A percentile compares a stretch with the other conserved stretches of the same genome.
Conservation (phyloP, 2,329 filamentous ascomycete species). For the Fusarium bulbicola region DNA sequence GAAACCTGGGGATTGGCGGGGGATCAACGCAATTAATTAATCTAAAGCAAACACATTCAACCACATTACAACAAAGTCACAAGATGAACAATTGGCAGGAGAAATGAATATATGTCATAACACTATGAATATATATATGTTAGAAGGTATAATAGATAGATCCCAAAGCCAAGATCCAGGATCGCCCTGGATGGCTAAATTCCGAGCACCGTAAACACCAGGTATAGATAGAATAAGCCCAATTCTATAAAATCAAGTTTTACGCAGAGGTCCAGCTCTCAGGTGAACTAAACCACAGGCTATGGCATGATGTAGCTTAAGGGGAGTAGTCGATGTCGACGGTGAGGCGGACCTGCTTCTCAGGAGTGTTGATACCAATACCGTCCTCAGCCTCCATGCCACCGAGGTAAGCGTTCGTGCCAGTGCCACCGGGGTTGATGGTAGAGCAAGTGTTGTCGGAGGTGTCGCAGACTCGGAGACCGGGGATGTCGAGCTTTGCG, state of each 20-base stretch:
- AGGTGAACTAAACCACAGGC: background rate
- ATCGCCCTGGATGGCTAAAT: constrained; percentile 22
- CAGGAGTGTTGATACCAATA: constrained; percentile 51
- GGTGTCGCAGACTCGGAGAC: constrained; percentile 50
- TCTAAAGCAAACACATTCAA: background rate
- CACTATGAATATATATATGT: constrained; percentile 31
- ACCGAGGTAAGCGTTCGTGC: constrained; percentile 50
- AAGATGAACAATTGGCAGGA: background rate
- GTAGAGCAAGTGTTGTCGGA: constrained; percentile 52
- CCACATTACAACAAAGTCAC: background rate
- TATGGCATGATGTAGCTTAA: background rate
- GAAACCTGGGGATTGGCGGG: background rate
- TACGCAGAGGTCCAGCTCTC: background rate
- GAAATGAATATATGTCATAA: constrained; percentile 40
- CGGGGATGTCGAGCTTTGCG: constrained; percentile 42
- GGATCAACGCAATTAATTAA: background rate
- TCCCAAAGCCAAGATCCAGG: constrained; percentile 35
- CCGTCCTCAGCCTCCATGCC: constrained; percentile 52
- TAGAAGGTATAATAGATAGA: constrained; percentile 28
- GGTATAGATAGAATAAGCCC: constrained; percentile 36
- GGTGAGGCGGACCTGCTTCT: constrained; percentile 41
- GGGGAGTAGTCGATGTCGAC: constrained; percentile 46
- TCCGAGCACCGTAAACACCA: constrained; percentile 39
- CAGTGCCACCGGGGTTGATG: constrained; percentile 49
- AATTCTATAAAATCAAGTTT: constrained; percentile 35